A percentile compares a stretch with the other conserved stretches of the same genome.
phyloP scores from a whole-genome alignment of 2,329 filamentous ascomycete species.

The Lachnellula occidentalis region DNA sequence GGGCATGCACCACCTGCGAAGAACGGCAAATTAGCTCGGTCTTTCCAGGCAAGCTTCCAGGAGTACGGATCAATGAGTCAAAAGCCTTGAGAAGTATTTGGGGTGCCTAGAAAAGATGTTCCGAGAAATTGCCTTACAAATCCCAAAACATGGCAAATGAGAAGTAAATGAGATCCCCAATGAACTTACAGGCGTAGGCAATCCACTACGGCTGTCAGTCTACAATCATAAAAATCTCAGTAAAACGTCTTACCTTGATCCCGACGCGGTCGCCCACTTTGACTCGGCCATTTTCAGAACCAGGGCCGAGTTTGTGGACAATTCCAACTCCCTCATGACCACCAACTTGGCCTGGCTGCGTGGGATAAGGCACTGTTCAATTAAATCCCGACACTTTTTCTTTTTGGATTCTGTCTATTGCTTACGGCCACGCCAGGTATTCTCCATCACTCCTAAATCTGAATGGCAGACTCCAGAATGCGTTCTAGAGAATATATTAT shows the following conservation, averaged over 20 bases:
- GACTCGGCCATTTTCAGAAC: conserved; percentile 47
- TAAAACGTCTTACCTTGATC: conserved; percentile 47
- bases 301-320: conserved; percentile 60
- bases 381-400: conserved; percentile 37
- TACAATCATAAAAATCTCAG: background rate
- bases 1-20: conserved; percentile 40
- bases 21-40: too few relatives aligned
- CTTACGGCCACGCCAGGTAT: conserved; percentile 31
- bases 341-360: conserved; percentile 56
- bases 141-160: too few relatives aligned
- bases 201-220: conserved; percentile 40
- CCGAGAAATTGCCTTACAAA: too few relatives aligned
- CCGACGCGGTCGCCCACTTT: conserved; percentile 65
- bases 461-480: conserved; percentile 63
- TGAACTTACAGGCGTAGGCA: conserved; percentile 40
- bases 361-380: conserved; percentile 51
- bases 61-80: too few relatives aligned
- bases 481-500: conserved; percentile 36
- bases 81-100: too few relatives aligned
- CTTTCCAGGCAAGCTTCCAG: too few relatives aligned
- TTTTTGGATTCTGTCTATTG: conserved; percentile 15
- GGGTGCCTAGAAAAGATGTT: too few relatives aligned
- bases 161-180: too few relatives aligned
- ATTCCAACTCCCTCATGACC: conserved; percentile 65
- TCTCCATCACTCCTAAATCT: conserved; percentile 53